Evolutionary conservation across 768 basidiomycete genomes (phyloP).

Genomic region (Cystobasidiopsis lactophilus): DNA sequence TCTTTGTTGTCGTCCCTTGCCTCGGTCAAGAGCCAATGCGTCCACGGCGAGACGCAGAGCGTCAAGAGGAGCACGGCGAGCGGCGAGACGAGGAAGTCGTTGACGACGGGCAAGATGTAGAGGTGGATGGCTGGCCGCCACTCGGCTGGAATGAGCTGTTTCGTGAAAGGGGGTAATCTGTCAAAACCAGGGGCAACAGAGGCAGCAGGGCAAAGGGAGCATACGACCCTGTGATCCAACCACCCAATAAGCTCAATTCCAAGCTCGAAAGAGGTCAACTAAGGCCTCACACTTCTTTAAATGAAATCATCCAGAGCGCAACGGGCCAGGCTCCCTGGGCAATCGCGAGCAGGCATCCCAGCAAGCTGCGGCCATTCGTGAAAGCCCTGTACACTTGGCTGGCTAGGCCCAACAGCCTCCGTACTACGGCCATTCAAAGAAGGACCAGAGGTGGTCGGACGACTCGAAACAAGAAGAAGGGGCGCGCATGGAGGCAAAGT

Average conservation of each 20-base stretch:
- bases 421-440: no score
- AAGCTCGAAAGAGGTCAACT: no score
- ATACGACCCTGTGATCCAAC: no score
- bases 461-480: not conserved
- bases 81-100: not conserved
- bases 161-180: no score
- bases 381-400: not conserved
- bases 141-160: no score
- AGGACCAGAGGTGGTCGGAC: no score
- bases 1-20: not conserved
- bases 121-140: not conserved
- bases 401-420: not conserved
- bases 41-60: not conserved
- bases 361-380: not conserved
- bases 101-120: not conserved
- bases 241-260: no score
- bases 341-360: not conserved
- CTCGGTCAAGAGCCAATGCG: not conserved
- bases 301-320: not conserved
- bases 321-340: not conserved
- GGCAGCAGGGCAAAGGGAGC: no score
- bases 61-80: not conserved
- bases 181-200: no score
- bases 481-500: not conserved
- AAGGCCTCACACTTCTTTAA: not conserved